A percentile compares a stretch with the other conserved stretches of the same genome.
These are phyloP conservation scores for Amauroascus niger DNA, from an alignment of 2,329 filamentous ascomycete genomes.

Conservation along the genomic window DNA sequence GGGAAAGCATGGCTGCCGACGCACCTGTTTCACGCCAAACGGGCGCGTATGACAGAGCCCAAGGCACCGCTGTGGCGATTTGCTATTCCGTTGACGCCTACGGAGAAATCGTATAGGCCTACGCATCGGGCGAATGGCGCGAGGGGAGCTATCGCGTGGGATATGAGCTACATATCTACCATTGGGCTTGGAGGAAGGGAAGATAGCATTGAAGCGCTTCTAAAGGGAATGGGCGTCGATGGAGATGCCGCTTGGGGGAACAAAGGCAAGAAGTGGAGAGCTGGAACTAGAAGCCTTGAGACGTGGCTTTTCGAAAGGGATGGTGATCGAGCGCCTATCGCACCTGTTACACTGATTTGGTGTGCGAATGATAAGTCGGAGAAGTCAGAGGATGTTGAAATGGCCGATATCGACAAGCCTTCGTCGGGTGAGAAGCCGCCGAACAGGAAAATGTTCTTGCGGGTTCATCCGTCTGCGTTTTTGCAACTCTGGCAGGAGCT, in stretches of 20 bases:
- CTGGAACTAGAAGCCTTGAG: constrained; percentile 48
- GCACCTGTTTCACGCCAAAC: constrained; percentile 86
- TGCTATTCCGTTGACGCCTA: constrained; percentile 72
- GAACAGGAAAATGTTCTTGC: constrained; percentile 53
- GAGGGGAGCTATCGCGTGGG: constrained; percentile 76
- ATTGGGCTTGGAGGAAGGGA: constrained; percentile 63
- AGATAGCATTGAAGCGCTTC: constrained; percentile 53
- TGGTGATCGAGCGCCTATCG: constrained; percentile 49
- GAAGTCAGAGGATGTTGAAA: constrained; percentile 29
- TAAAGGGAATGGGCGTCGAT: constrained; percentile 56
- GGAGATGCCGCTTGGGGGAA: constrained; percentile 51
- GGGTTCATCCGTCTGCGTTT: constrained; percentile 72
- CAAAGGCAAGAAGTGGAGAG: constrained; percentile 61
- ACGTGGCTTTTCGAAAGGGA: constrained; percentile 51
- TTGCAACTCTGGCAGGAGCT: constrained; percentile 55
- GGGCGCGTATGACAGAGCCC: constrained; percentile 76
- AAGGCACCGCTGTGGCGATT: constrained; percentile 82
- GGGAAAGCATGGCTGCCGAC: constrained; percentile 93
- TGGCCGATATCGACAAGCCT: constrained; percentile 24
- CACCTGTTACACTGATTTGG: constrained; percentile 68
- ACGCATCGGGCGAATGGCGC: constrained; percentile 70
- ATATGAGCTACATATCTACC: constrained; percentile 88
- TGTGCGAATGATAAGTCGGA: constrained; percentile 40
- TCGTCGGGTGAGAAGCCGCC: constrained; percentile 26
- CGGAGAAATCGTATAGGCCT: constrained; percentile 78